phyloP scores from a whole-genome alignment of 2,329 filamentous ascomycete species.

The Davidsoniella eucalypti region DNA sequence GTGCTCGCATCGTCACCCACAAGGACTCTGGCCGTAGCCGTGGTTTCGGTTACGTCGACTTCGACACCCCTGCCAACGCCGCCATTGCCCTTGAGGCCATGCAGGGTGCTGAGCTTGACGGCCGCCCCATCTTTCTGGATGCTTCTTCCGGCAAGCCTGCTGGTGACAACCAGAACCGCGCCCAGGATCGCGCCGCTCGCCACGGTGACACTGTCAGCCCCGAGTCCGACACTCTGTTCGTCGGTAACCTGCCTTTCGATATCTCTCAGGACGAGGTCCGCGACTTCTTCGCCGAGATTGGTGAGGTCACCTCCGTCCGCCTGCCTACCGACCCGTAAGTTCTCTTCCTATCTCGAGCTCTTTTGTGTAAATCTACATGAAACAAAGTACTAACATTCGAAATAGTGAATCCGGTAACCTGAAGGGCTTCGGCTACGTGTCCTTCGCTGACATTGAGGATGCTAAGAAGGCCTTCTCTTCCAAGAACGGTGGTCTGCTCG shows the following conservation, averaged over 20 bases:
- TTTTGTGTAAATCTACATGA: neutral
- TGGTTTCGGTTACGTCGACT: slow-evolving; percentile 90
- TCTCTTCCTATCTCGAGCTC: neutral
- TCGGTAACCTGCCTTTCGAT: slow-evolving; percentile 81
- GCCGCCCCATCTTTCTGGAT: slow-evolving; percentile 62
- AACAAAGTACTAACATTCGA: slow-evolving; percentile 17
- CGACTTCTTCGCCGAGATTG: slow-evolving; percentile 56
- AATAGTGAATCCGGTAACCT: slow-evolving; percentile 57
- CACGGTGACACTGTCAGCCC: slow-evolving; percentile 69
- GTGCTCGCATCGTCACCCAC: slow-evolving; percentile 70
- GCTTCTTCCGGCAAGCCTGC: slow-evolving; percentile 36
- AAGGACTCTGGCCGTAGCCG: slow-evolving; percentile 67
- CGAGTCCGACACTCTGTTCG: slow-evolving; percentile 73
- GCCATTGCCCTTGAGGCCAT: slow-evolving; percentile 58
- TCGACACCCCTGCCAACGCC: slow-evolving; percentile 48
- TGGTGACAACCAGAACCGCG: slow-evolving; percentile 35
- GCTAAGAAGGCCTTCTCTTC: slow-evolving; percentile 57
- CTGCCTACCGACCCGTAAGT: slow-evolving; percentile 69
- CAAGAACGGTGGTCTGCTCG: slow-evolving; percentile 49
- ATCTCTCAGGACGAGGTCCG: slow-evolving; percentile 60
- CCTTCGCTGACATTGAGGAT: slow-evolving; percentile 67
- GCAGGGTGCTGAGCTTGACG: slow-evolving; percentile 58
- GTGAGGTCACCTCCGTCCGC: slow-evolving; percentile 60
- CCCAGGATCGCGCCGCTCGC: slow-evolving; percentile 45
- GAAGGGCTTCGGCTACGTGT: slow-evolving; percentile 89